Evolutionary conservation across 2,329 filamentous ascomycete genomes (phyloP).

Genomic region (Monilinia fructicola): DNA sequence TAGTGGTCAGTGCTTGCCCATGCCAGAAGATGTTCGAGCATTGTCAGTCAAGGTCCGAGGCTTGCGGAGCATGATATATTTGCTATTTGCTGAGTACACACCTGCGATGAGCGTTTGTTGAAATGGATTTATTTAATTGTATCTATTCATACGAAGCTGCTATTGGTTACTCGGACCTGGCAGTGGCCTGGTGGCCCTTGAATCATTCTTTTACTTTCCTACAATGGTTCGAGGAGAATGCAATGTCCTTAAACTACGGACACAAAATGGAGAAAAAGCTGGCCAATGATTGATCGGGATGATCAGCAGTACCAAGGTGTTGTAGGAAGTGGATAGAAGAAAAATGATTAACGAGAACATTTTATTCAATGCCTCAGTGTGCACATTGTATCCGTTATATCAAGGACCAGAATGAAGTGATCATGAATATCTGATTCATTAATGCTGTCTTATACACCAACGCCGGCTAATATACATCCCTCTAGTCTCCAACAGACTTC

Average conservation of each 20-base stretch:
- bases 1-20: too few relatives aligned
- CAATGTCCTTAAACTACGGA: not conserved
- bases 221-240: too few relatives aligned
- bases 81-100: too few relatives aligned
- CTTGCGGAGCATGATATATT: too few relatives aligned
- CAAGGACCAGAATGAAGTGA: not conserved
- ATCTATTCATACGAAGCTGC: too few relatives aligned
- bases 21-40: too few relatives aligned
- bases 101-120: too few relatives aligned
- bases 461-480: slow-evolving; percentile 40
- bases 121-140: too few relatives aligned
- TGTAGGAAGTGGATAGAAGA: not conserved
- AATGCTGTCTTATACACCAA: slow-evolving; percentile 39
- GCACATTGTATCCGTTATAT: not conserved
- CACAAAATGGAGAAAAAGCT: not conserved
- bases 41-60: too few relatives aligned
- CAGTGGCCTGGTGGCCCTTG: not conserved
- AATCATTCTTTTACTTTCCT: not conserved
- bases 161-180: too few relatives aligned
- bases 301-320: not conserved
- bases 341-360: not conserved
- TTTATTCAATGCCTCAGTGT: not conserved
- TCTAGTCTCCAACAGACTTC: slow-evolving; percentile 29
- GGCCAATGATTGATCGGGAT: not conserved
- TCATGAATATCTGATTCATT: slow-evolving; percentile 29